These are phyloP conservation scores for Colletotrichum sp. DNA, from an alignment of 2,329 filamentous ascomycete genomes.

Conservation along the genomic window DNA sequence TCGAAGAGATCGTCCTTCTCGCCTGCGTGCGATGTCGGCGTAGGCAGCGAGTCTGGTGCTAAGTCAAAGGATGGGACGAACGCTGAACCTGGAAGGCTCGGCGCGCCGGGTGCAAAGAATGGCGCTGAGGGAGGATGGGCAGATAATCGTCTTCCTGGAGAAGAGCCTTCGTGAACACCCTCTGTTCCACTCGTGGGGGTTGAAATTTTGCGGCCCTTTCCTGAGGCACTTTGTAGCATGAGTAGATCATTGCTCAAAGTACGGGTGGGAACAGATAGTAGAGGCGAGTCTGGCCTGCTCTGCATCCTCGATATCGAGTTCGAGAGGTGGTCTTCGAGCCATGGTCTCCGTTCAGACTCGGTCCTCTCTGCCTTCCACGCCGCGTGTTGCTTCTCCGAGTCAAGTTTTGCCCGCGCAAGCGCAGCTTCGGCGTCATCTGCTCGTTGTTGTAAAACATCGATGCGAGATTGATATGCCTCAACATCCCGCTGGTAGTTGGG, in stretches of 20 bases:
- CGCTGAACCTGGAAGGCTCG: conserved; percentile 36
- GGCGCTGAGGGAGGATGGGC: conserved; percentile 50
- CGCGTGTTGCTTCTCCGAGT: conserved; percentile 55
- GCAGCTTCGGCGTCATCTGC: conserved; percentile 70
- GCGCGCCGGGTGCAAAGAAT: conserved; percentile 42
- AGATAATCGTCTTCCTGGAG: conserved; percentile 53
- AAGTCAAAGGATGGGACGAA: conserved; percentile 56
- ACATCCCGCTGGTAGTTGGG: conserved; percentile 70
- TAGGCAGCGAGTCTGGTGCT: conserved; percentile 38
- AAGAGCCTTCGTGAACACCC: conserved; percentile 41
- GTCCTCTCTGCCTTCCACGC: conserved; percentile 45
- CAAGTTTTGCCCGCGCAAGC: conserved; percentile 57
- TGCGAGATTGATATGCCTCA: conserved; percentile 60
- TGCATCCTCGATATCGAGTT: conserved; percentile 46
- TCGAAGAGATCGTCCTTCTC: conserved; percentile 56
- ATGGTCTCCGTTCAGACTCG: conserved; percentile 49
- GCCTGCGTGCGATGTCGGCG: conserved; percentile 46
- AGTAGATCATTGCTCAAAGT: conserved; percentile 61
- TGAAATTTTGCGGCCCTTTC: conserved; percentile 49
- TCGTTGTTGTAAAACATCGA: conserved; percentile 68
- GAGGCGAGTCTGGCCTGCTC: conserved; percentile 60
- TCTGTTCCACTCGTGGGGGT: conserved; percentile 56
- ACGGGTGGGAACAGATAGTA: conserved; percentile 51
- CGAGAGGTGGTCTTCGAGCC: conserved; percentile 54
- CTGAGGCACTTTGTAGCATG: conserved; percentile 24